These are phyloP conservation scores for Pleurotus sapidus DNA, from an alignment of 768 basidiomycete species.

Conservation along the genomic window DNA sequence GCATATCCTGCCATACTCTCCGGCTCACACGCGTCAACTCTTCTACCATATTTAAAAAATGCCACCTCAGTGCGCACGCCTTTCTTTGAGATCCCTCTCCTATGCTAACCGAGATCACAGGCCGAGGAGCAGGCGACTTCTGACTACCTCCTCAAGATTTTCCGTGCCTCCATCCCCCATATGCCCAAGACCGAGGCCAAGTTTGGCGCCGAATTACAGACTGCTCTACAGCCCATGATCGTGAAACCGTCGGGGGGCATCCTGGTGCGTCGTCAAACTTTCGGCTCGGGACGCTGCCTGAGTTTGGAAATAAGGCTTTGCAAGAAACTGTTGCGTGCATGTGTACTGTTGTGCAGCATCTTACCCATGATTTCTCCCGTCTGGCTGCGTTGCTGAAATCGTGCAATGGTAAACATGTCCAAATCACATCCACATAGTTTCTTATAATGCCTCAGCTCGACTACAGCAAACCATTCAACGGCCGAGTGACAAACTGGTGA, in stretches of 20 bases:
- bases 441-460: constrained; percentile 40
- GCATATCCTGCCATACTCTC: constrained; percentile 87
- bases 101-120: constrained; percentile 31
- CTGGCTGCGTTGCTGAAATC: constrained; percentile 81
- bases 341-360: constrained; percentile 77
- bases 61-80: constrained; percentile 61
- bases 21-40: constrained; percentile 74
- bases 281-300: no score
- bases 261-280: constrained; percentile 37
- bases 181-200: constrained; percentile 89
- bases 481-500: constrained; percentile 35
- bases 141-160: constrained; percentile 88
- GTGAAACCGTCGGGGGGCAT: constrained; percentile 79
- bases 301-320: constrained; percentile 49
- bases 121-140: constrained; percentile 79
- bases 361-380: constrained; percentile 83
- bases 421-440: not conserved
- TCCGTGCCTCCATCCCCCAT: constrained; percentile 77
- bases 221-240: constrained; percentile 86
- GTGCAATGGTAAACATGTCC: constrained; percentile 62
- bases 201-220: constrained; percentile 85
- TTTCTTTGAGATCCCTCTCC: constrained; percentile 1
- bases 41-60: constrained; percentile 89
- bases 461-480: constrained; percentile 56
- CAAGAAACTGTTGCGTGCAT: constrained; percentile 94